Evolutionary conservation across 495 filamentous ascomycete genomes (phyloP), one percentile per base, ranked within the genome.

Genomic region (Parmelia sp.): DNA sequence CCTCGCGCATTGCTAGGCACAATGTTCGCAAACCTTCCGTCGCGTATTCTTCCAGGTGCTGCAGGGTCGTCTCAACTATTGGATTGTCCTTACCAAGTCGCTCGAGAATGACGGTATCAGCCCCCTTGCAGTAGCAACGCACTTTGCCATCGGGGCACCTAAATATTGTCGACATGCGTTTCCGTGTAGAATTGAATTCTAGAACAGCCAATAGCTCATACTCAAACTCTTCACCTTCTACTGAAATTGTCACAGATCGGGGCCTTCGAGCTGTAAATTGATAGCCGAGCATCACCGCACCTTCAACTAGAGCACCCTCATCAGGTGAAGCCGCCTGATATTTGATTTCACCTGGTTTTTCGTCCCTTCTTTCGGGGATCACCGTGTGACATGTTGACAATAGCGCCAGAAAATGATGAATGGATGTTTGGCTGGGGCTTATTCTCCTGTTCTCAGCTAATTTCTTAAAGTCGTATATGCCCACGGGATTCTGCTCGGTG

Each of bases 301-400:
- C 95, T 69, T 97, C 90, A 23, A 99, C 95, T 53, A 99, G 78
- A 19, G 95, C 95, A 57, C 92, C 95, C 76, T 99, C 95, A 69
- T 99, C 95, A 9, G 95, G 95, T 37, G 95, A 97, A 17, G 95
- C 93, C 36, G 95, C 93, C 76, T 99, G 95, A 70, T 97, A 99
- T 75, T 95, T 97, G 77, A 99, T 96, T 39, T 84, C 80, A 21
- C 84, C 86, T 3, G 84, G 82, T 42, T 90, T 89, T 67, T 88
- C 85, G 25, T 89, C 88, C 19, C 82, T 86, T 67, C 83, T 78
- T 72, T 99, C 95, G 0, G 95, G 95, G 71, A 99, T 99, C 64
- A 99, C 95, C 6, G 95, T 99, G 73, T 99, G 95, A 69, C 95
- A 99, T 14, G 89, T 96, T 11, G 92, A 80, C 45, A 99, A 82